Conservation (phyloP, 2,329 filamentous ascomycete species). For the Apiospora malaysiana region DNA sequence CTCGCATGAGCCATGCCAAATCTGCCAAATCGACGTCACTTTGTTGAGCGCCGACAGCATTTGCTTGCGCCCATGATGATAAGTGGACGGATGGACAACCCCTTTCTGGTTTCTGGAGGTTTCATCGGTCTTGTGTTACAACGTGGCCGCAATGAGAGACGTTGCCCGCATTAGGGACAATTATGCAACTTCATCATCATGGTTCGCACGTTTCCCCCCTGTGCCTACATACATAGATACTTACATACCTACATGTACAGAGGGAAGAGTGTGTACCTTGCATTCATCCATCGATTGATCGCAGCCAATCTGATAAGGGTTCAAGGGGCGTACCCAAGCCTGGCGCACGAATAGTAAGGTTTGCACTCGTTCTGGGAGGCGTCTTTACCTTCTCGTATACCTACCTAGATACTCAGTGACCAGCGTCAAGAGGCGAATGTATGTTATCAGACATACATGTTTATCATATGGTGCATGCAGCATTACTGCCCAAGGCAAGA, state of each 20-base stretch:
- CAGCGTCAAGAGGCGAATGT: background rate
- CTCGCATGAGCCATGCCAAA: background rate
- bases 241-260: too few relatives aligned
- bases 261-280: background rate
- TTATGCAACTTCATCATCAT: background rate
- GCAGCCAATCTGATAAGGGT: background rate
- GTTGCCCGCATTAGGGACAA: background rate
- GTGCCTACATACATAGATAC: background rate
- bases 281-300: background rate
- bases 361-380: background rate
- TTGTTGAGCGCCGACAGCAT: background rate
- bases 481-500: background rate
- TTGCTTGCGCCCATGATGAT: background rate
- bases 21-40: background rate
- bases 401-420: background rate
- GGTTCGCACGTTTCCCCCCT: background rate
- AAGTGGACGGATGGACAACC: background rate
- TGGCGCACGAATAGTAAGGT: background rate
- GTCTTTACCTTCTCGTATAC: conserved; percentile 7
- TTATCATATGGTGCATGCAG: conserved; percentile 9
- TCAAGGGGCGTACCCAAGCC: background rate
- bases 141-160: background rate
- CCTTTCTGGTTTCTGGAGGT: background rate
- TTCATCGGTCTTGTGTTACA: background rate
- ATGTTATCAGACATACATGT: conserved; percentile 2